These are phyloP conservation scores for Ganoderma sp. DNA, from an alignment of 1,284 basidiomycete genomes.

Conservation along the genomic window DNA sequence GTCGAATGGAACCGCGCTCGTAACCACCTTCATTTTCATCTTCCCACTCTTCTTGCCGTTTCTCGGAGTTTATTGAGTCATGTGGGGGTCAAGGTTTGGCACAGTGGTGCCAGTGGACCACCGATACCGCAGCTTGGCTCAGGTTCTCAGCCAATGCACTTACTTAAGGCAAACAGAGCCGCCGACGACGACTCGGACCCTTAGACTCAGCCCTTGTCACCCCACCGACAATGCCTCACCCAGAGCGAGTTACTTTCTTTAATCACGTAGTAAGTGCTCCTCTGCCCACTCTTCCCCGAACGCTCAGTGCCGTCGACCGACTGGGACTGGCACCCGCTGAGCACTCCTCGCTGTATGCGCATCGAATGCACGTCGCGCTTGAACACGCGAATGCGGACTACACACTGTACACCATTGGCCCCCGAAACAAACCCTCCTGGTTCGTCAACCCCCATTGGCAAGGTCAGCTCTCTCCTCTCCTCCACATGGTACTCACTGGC, in stretches of 20 bases:
- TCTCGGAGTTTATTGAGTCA: too few species aligned
- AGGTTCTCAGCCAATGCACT: background rate
- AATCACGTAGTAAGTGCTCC: background rate
- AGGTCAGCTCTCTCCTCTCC: conserved; percentile 44
- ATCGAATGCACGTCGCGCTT: conserved; percentile 50
- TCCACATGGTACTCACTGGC: too few species aligned
- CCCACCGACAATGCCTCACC: background rate
- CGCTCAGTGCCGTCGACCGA: too few species aligned
- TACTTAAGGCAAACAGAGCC: background rate
- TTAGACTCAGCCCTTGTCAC: too few species aligned
- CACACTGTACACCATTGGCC: conserved; percentile 58
- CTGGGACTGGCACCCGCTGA: too few species aligned
- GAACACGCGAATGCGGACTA: conserved; percentile 57
- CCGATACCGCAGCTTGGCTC: too few species aligned
- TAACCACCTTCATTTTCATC: too few species aligned
- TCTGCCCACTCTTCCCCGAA: background rate
- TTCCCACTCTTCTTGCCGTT: too few species aligned
- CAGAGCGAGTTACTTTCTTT: background rate
- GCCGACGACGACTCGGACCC: background rate
- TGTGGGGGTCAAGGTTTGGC: too few species aligned
- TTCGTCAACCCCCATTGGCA: conserved; percentile 46
- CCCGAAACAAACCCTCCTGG: conserved; percentile 64
- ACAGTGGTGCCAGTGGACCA: too few species aligned
- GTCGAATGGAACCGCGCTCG: too few species aligned
- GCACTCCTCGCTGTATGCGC: conserved; percentile 2